Base-by-base conservation (phyloP, 352 stramenopile species). In the Pythium graminicola region DNA sequence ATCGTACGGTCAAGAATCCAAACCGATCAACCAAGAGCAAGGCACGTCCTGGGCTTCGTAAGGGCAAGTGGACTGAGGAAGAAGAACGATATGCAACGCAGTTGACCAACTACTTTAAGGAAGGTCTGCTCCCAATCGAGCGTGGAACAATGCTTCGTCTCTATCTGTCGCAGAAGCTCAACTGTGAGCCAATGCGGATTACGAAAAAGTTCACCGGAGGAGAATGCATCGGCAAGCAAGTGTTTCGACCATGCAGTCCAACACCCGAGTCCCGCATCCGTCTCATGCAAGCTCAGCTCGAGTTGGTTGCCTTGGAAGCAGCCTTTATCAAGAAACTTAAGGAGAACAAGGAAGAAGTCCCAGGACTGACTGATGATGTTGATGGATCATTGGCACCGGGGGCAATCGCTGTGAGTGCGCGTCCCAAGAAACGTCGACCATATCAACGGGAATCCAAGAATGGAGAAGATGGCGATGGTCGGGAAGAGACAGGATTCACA, bases 201-300 rank as follows among this genome's bases (percentile, higher is more conserved):
- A 95, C 87, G 11, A 96, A 96, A 65, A 95, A 95, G 69, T 96
- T 95, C 61, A 93, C 86, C 6, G 87, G 87, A 26, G 82, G 77
- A 44, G 83, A 93, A 60, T 95, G 80, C 52, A 96, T 95, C 45
- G 87, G 87, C 35, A 96, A 96, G 65, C 82, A 93, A 57, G 81
- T 93, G 23, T 93, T 89, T 47, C 79, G 82, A 7, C 82, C 82
- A 17, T 85, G 76, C 60, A 83, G 62, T 29, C 69, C 76, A 23
- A 88, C 81, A 10, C 79, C 79, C 8, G 73, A 86, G 40, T 72
- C 79, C 19, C 67, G 72, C 9, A 73, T 84, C 29, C 69, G 75
- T 13, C 69, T 89, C 32, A 86, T 90, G 64, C 72, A 88, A 47
- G 81, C 79, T 3, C 73, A 90, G 19, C 52, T 85, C 20, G 81